phyloP scores from a whole-genome alignment of 495 filamentous ascomycete genomes.

The Tuber magnatum region DNA sequence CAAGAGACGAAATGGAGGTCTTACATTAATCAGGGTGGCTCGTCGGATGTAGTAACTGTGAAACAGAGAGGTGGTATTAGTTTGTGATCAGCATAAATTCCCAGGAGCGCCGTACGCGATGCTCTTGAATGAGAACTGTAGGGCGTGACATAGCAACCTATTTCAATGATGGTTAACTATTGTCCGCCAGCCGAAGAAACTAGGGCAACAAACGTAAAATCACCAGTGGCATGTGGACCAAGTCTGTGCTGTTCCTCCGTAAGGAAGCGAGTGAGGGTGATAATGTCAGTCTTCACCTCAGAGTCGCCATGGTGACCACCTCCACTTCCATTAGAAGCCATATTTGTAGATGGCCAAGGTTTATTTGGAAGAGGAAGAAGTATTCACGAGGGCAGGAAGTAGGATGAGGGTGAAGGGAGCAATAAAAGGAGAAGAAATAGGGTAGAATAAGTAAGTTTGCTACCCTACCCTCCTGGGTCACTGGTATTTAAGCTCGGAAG shows the following conservation, averaged over 20 bases:
- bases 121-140: slow-evolving; percentile 98
- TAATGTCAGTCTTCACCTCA: slow-evolving; percentile 88
- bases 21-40: slow-evolving; percentile 82
- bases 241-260: slow-evolving; percentile 95
- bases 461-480: slow-evolving; percentile 21
- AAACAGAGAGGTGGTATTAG: slow-evolving; percentile 12
- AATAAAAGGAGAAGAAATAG: slow-evolving; percentile 3
- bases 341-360: slow-evolving; percentile 5
- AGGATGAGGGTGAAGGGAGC: slow-evolving; percentile 6
- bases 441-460: slow-evolving; percentile 13
- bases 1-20: slow-evolving; percentile 16
- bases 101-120: slow-evolving; percentile 54
- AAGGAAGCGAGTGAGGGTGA: slow-evolving; percentile 89
- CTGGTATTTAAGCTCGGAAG: slow-evolving; percentile 35
- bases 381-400: slow-evolving; percentile 6
- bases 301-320: slow-evolving; percentile 46
- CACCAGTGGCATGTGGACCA: slow-evolving; percentile 64
- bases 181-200: neutral
- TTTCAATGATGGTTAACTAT: slow-evolving; percentile 14
- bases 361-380: slow-evolving; percentile 8
- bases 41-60: slow-evolving; percentile 84
- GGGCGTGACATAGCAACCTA: slow-evolving; percentile 89
- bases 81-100: neutral
- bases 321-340: slow-evolving; percentile 41
- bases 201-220: slow-evolving; percentile 73